These are phyloP conservation scores for Pluteus cervinus DNA, from an alignment of 768 basidiomycete genomes.

Conservation along the genomic window DNA sequence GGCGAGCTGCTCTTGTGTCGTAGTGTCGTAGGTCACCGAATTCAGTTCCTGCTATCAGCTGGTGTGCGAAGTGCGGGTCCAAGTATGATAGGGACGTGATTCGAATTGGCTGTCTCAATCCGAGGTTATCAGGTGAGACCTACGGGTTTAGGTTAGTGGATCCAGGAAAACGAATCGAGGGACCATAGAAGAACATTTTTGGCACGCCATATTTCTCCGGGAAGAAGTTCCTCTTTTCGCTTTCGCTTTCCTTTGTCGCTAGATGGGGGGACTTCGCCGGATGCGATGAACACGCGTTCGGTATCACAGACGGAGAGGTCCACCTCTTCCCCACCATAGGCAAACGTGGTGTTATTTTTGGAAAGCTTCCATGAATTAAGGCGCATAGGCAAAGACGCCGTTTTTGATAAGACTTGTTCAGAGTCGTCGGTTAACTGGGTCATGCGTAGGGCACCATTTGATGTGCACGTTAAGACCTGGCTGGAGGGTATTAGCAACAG, in stretches of 20 bases:
- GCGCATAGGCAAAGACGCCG: slow-evolving; percentile 55
- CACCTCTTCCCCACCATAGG: slow-evolving; percentile 84
- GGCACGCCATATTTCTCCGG: slow-evolving; percentile 79
- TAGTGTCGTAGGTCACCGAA: slow-evolving; percentile 72
- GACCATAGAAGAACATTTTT: slow-evolving; percentile 66
- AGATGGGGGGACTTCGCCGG: slow-evolving; percentile 12
- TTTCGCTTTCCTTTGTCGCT: slow-evolving; percentile 48
- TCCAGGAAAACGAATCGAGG: background rate
- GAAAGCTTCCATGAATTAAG: slow-evolving; percentile 65
- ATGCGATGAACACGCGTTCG: slow-evolving; percentile 44
- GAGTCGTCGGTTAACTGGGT: slow-evolving; percentile 26
- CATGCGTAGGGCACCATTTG: slow-evolving; percentile 65
- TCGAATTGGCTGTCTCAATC: slow-evolving; percentile 72
- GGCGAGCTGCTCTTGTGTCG: slow-evolving; percentile 63
- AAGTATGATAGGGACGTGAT: slow-evolving; percentile 66
- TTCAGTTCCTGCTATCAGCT: slow-evolving; percentile 67
- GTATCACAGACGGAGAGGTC: slow-evolving; percentile 78
- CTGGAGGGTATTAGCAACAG: too few species aligned
- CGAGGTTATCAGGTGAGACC: slow-evolving; percentile 70
- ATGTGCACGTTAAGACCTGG: slow-evolving; percentile 63
- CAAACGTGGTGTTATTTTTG: slow-evolving; percentile 47
- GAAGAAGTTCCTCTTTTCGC: slow-evolving; percentile 48
- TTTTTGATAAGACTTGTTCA: slow-evolving; percentile 16
- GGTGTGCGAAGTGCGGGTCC: slow-evolving; percentile 31
- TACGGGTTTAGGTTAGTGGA: slow-evolving; percentile 15